Evolutionary conservation across 2,329 filamentous ascomycete species (phyloP), one percentile per base, ranked within the genome.

Genomic region (Diaporthe vexans): DNA sequence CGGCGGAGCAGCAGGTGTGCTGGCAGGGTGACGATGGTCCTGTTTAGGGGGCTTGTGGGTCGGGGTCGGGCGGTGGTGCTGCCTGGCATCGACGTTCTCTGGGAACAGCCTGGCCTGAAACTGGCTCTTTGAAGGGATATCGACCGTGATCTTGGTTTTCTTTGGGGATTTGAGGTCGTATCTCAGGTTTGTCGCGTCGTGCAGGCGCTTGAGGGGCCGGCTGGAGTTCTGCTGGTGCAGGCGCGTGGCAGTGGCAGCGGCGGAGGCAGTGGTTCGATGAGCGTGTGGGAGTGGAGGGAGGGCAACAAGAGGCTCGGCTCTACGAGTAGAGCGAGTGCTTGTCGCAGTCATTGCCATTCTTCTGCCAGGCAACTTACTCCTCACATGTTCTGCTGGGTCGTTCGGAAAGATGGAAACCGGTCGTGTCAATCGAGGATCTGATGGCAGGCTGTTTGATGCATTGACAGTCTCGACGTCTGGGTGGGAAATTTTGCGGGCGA

Each of bases 21-120:
- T 75, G 71, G 71, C 65, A 40, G 71, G 71, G 68, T 76, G 75
- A 73, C 72, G 73, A 68, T 77, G 72, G 76, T 76, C 77, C 79
- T 77, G 76, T 77, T 79, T 74, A 69, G 69, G 74, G 76, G 78
- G 70, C 74, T 76, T 77, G 74, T 77, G 71, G 78, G 78, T 73
- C 79, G 72, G 69, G 81, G 80, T 69, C 80, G 72, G 72, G 69
- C 74, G 73, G 71, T 75, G 68, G 56, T 76, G 72, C 43, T 76
- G 75, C 61, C 74, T 74, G 46, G 73, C 52, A 33, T 74, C 73
- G 75, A 73, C 65, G 58, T 73, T 69, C 46, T 75, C 73, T 33
- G 75, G 73, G 40, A 67, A 75, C 51, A 75, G 17, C 24, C 73
- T 69, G 63, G 73, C 71, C 75, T 76, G 75, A 40, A 71, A 76